Conservation (phyloP, 2,329 filamentous ascomycete genomes). For the Pseudogymnoascus sp. region DNA sequence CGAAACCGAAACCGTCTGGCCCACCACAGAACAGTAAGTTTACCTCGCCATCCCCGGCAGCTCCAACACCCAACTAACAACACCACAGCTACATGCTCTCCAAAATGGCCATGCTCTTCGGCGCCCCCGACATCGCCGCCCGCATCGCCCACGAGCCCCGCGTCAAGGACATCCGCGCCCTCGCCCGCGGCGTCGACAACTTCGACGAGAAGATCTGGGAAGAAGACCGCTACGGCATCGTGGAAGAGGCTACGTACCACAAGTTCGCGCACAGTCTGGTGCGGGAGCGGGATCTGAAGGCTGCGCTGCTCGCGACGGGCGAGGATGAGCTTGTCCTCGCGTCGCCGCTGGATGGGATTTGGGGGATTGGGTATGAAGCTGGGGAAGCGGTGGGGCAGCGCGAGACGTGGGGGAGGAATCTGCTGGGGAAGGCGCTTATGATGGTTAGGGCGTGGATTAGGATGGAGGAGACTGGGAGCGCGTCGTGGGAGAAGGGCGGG, state of each 20-base stretch:
- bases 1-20: constrained; percentile 31
- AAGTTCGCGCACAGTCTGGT: constrained; percentile 43
- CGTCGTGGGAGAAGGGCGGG: constrained; percentile 15
- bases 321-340: constrained; percentile 55
- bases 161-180: constrained; percentile 40
- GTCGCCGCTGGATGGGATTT: constrained; percentile 50
- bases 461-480: constrained; percentile 24
- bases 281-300: constrained; percentile 34
- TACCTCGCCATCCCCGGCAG: not conserved
- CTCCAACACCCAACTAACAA: not conserved
- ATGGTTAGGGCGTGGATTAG: constrained; percentile 45
- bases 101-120: constrained; percentile 42
- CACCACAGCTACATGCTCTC: constrained; percentile 44
- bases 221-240: constrained; percentile 42
- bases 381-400: constrained; percentile 39
- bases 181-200: constrained; percentile 45
- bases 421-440: constrained; percentile 55
- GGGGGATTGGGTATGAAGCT: constrained; percentile 55
- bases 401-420: constrained; percentile 52
- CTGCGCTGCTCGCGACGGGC: constrained; percentile 47
- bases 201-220: constrained; percentile 47
- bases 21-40: constrained; percentile 43
- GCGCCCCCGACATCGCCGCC: constrained; percentile 34
- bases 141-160: constrained; percentile 39
- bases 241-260: constrained; percentile 46